Evolutionary conservation across 2,329 filamentous ascomycete species (phyloP).

Genomic region (Pseudogymnoascus sp.): DNA sequence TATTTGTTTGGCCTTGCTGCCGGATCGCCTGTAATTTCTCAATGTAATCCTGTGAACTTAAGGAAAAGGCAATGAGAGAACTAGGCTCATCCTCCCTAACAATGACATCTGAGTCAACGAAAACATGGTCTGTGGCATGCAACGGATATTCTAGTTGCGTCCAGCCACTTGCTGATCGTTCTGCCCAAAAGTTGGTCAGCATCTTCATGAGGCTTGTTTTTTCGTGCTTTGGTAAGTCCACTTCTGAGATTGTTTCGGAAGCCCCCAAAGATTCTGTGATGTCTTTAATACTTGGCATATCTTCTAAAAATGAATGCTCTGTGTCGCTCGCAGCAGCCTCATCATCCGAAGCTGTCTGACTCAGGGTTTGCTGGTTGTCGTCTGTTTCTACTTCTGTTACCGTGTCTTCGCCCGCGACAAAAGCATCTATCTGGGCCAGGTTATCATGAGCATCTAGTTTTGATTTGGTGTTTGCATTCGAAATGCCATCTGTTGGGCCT

Average conservation of each 20-base stretch:
- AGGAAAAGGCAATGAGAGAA: constrained; percentile 86
- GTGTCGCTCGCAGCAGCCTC: constrained; percentile 63
- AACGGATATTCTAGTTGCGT: constrained; percentile 86
- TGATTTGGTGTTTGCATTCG: background rate
- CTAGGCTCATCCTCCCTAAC: constrained; percentile 96
- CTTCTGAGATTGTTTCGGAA: constrained; percentile 48
- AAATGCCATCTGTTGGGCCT: background rate
- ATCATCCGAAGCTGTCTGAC: constrained; percentile 58
- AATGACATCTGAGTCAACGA: constrained; percentile 93
- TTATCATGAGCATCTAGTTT: background rate
- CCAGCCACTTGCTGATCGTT: constrained; percentile 94
- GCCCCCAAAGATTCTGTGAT: constrained; percentile 50
- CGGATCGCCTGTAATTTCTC: constrained; percentile 66
- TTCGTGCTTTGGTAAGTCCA: constrained; percentile 83
- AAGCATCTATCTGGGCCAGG: constrained; percentile 20
- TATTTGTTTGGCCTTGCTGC: constrained; percentile 38
- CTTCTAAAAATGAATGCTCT: constrained; percentile 61
- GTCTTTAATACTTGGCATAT: constrained; percentile 55
- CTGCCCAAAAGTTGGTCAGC: constrained; percentile 96
- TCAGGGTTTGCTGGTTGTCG: constrained; percentile 39
- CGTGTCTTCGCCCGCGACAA: constrained; percentile 23
- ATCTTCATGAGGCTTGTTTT: constrained; percentile 92
- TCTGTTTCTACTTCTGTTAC: constrained; percentile 34
- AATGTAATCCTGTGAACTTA: constrained; percentile 82
- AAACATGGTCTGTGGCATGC: constrained; percentile 82